Percentiles rank a stretch among this genome's conserved stretches.
These are phyloP conservation scores for Fusarium lyarnte DNA, from an alignment of 2,329 filamentous ascomycete species.

Conservation along the genomic window DNA sequence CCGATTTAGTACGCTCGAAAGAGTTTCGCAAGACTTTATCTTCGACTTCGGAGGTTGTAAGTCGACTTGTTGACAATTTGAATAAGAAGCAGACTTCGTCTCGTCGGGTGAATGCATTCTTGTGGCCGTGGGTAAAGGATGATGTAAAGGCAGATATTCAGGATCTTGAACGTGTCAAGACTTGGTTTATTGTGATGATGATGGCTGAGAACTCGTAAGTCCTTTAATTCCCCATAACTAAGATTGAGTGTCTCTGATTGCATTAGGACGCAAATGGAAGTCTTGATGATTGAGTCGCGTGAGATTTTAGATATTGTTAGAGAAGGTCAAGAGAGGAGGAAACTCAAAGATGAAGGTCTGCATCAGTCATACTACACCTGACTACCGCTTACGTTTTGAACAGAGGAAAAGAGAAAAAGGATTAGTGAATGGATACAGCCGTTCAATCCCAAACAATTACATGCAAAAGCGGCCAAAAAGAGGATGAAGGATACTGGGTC, in stretches of 20 bases:
- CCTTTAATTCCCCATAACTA: rapidly evolving
- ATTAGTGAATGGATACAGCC: background rate
- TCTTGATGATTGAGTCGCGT: background rate
- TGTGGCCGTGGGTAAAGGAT: background rate
- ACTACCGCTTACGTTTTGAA: rapidly evolving
- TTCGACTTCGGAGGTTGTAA: background rate
- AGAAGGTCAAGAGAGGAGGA: background rate
- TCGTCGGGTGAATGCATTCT: background rate
- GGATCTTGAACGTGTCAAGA: background rate
- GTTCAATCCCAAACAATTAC: rapidly evolving
- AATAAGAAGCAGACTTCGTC: background rate
- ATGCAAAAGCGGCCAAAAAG: rapidly evolving
- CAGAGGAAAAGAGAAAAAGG: background rate
- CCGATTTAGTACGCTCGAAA: rapidly evolving
- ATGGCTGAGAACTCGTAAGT: background rate
- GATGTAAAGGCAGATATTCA: background rate
- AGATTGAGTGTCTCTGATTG: rapidly evolving
- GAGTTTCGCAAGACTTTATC: background rate
- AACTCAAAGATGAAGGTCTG: background rate
- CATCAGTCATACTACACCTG: rapidly evolving
- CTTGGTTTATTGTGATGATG: background rate
- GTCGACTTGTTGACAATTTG: background rate
- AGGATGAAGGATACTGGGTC: background rate
- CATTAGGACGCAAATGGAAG: background rate
- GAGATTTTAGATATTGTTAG: background rate